Percentiles rank a stretch among this genome's conserved stretches.
Conservation (phyloP, 805 yeast species). For the Saccharomycopsis sp. region DNA sequence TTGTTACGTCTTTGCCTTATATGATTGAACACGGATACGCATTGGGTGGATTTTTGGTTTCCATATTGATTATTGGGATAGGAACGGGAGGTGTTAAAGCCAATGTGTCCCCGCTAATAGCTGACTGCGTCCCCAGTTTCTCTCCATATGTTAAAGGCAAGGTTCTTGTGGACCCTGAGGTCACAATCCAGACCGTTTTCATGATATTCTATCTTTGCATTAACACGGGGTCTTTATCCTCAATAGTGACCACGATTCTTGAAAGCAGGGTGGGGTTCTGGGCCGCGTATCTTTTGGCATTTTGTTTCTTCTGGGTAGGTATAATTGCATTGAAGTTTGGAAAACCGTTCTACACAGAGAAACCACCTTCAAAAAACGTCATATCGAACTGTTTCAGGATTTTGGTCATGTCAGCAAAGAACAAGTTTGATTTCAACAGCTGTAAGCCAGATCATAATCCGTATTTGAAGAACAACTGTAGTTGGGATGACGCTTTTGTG, state of each 20-base stretch:
- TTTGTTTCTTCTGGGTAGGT: slow-evolving; percentile 59
- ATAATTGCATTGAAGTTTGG: slow-evolving; percentile 47
- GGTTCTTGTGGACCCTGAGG: slow-evolving; percentile 63
- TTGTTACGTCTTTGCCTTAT: slow-evolving; percentile 58
- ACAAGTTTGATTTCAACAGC: slow-evolving; percentile 43
- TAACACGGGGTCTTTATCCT: slow-evolving; percentile 68
- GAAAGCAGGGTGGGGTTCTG: slow-evolving; percentile 61
- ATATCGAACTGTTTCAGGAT: slow-evolving; percentile 47
- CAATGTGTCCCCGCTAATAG: slow-evolving; percentile 68
- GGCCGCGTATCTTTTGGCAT: slow-evolving; percentile 71
- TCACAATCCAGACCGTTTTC: slow-evolving; percentile 67
- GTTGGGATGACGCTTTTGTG: slow-evolving; percentile 66
- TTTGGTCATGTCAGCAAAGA: slow-evolving; percentile 37
- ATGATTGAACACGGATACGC: slow-evolving; percentile 45
- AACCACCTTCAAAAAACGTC: slow-evolving; percentile 57
- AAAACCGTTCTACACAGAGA: slow-evolving; percentile 46
- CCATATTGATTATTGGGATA: slow-evolving; percentile 56
- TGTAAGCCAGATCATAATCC: slow-evolving; percentile 41
- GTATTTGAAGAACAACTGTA: slow-evolving; percentile 36
- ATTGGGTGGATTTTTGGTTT: slow-evolving; percentile 54
- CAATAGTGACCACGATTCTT: slow-evolving; percentile 69
- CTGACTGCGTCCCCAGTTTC: slow-evolving; percentile 32
- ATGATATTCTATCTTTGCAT: slow-evolving; percentile 72
- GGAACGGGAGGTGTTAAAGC: slow-evolving; percentile 82
- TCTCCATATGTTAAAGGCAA: slow-evolving; percentile 44